Base-by-base conservation (phyloP, 495 filamentous ascomycete genomes). In the Xylaria scruposa region DNA sequence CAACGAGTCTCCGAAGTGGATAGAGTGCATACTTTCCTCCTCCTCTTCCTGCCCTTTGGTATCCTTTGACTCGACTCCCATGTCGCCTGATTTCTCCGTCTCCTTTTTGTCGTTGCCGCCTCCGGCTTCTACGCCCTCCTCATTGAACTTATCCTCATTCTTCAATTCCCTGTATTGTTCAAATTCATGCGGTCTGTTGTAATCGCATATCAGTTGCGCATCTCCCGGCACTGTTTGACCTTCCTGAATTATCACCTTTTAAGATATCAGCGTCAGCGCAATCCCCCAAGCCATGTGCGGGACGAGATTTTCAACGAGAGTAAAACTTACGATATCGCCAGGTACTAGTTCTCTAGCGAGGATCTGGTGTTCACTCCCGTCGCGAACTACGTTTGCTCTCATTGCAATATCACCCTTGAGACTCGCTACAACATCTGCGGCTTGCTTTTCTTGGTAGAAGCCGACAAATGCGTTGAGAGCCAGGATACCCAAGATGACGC, bases 371-470 rank as follows among this genome's bases (percentile, higher is more conserved):
- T 93, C 90, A 61, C 85, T 81, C 69, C 92, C 91, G 80, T 93
- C 86, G 75, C 92, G 91, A 72, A 94, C 79, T 76, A 93, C 91
- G 75, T 84, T 83, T 65, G 91, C 89, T 80, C 88, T 90, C 90
- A 95, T 92, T 71, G 92, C 92, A 79, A 95, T 95, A 76, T 94
- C 92, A 85, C 92, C 92, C 84, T 93, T 94, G 53, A 95, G 83
- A 70, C 85, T 88, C 68, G 91, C 91, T 71, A 95, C 92, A 75
- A 95, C 91, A 81, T 95, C 92, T 71, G 91, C 92, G 72, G 92
- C 92, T 83, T 93, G 91, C 83, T 93, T 94, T 81, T 95, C 92
- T 81, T 95, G 92, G 81, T 94, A 95, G 88, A 91, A 95, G 84
- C 92, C 92, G 79, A 94, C 92, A 62, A 85, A 80, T n/a, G 92